These are phyloP conservation scores for Nephromyces sp. DNA, from an alignment of 169 alveolate genomes.

Conservation along the genomic window DNA sequence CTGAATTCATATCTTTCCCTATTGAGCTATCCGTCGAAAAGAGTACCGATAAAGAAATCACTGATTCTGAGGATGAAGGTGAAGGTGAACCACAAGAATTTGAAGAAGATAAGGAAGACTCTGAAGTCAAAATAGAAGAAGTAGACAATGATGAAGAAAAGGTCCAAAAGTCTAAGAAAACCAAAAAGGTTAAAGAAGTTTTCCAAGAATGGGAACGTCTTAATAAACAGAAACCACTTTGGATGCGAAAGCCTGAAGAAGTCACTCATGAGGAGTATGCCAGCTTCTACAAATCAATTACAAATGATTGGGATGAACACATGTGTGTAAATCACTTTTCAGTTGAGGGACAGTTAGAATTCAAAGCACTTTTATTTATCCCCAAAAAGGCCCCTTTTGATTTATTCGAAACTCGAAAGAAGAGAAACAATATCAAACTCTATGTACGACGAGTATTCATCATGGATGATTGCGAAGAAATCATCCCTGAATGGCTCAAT, in stretches of 20 bases:
- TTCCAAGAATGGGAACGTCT: slow-evolving; percentile 92
- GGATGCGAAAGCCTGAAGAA: slow-evolving; percentile 98
- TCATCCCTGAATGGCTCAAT: slow-evolving; percentile 97
- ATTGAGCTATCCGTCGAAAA: slow-evolving; percentile 92
- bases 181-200: slow-evolving; percentile 93
- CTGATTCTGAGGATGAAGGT: slow-evolving; percentile 94
- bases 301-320: slow-evolving; percentile 99
- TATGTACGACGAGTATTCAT: slow-evolving; percentile 99
- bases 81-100: slow-evolving; percentile 56
- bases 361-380: slow-evolving; percentile 95
- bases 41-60: slow-evolving; percentile 93
- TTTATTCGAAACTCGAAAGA: slow-evolving; percentile 96
- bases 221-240: slow-evolving; percentile 95
- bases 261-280: slow-evolving; percentile 98
- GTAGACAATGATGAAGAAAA: slow-evolving; percentile 71
- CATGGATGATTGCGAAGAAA: slow-evolving; percentile 99
- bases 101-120: slow-evolving; percentile 61
- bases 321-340: slow-evolving; percentile 94
- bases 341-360: slow-evolving; percentile 96
- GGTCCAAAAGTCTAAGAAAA: slow-evolving; percentile 82
- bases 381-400: slow-evolving; percentile 99
- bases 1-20: slow-evolving; percentile 98
- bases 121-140: slow-evolving; percentile 56
- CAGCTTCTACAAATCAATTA: slow-evolving; percentile 91
- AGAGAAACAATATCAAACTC: slow-evolving; percentile 94